These are phyloP conservation scores for Alternaria arbusti DNA, from an alignment of 2,329 filamentous ascomycete species.

Conservation along the genomic window DNA sequence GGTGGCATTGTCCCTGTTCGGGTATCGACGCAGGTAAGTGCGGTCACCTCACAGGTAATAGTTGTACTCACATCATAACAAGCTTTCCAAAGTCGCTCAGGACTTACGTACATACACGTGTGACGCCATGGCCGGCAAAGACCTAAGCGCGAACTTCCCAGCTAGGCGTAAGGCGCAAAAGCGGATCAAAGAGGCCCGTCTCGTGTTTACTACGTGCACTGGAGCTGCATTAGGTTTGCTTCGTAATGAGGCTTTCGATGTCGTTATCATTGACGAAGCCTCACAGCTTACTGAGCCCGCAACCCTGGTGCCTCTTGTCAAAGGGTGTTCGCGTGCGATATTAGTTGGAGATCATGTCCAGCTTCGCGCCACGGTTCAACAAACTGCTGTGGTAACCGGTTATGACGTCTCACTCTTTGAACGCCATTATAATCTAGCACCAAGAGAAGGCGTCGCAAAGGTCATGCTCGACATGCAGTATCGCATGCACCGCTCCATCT, in stretches of 20 bases:
- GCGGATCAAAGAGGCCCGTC: slow-evolving; percentile 43
- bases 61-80: background rate
- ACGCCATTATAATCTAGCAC: slow-evolving; percentile 43
- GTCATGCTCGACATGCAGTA: slow-evolving; percentile 56
- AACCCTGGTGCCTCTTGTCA: slow-evolving; percentile 37
- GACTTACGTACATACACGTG: slow-evolving; percentile 28
- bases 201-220: slow-evolving; percentile 57
- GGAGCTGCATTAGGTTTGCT: slow-evolving; percentile 53
- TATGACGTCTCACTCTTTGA: slow-evolving; percentile 56
- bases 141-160: slow-evolving; percentile 32
- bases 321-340: slow-evolving; percentile 52
- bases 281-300: slow-evolving; percentile 56
- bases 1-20: slow-evolving; percentile 18
- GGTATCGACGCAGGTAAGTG: slow-evolving; percentile 30
- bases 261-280: slow-evolving; percentile 56
- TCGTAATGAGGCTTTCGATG: slow-evolving; percentile 48
- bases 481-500: slow-evolving; percentile 53
- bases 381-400: slow-evolving; percentile 42
- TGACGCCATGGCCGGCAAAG: slow-evolving; percentile 46
- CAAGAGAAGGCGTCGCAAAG: slow-evolving; percentile 27
- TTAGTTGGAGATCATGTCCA: slow-evolving; percentile 58
- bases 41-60: background rate
- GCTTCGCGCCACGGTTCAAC: slow-evolving; percentile 52
- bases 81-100: slow-evolving; percentile 30
- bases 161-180: slow-evolving; percentile 47